Percentiles rank a stretch among this genome's conserved stretches.
Conservation (phyloP, 140 eudicot species). For the Flaveria floridana region DNA sequence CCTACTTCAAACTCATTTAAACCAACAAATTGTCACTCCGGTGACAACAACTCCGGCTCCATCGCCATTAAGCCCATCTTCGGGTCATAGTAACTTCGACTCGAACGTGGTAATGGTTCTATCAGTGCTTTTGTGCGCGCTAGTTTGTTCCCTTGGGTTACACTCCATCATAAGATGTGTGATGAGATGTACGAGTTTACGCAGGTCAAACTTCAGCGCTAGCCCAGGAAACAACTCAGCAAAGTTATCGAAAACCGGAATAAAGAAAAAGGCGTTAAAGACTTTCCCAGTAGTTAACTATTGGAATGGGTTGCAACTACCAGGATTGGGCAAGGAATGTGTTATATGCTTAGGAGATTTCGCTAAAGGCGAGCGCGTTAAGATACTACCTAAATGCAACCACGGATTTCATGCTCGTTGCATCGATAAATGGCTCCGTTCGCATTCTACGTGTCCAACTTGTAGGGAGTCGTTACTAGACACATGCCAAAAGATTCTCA, state of each 20-base stretch:
- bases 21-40: too few species aligned
- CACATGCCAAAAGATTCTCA: constrained; percentile 53
- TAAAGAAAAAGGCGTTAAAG: constrained; percentile 57
- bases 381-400: constrained; percentile 65
- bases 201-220: constrained; percentile 25
- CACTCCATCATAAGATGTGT: constrained; percentile 72
- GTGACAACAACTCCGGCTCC: constrained; percentile 1
- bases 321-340: constrained; percentile 59
- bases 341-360: constrained; percentile 70
- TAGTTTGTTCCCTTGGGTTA: constrained; percentile 66
- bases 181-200: constrained; percentile 45
- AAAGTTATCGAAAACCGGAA: constrained; percentile 50
- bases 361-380: constrained; percentile 46
- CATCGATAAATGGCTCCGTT: constrained; percentile 69
- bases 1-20: constrained; percentile 9
- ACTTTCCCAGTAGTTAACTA: constrained; percentile 51
- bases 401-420: constrained; percentile 77
- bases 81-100: constrained; percentile 52
- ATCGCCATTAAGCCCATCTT: constrained; percentile 25
- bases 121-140: constrained; percentile 67
- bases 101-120: constrained; percentile 78
- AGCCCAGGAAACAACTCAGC: constrained; percentile 2
- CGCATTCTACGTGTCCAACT: constrained; percentile 83
- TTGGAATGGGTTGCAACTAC: constrained; percentile 45
- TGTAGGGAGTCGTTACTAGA: constrained; percentile 65